Conservation (phyloP, 169 alveolate species). For the Plasmodium sp. region DNA sequence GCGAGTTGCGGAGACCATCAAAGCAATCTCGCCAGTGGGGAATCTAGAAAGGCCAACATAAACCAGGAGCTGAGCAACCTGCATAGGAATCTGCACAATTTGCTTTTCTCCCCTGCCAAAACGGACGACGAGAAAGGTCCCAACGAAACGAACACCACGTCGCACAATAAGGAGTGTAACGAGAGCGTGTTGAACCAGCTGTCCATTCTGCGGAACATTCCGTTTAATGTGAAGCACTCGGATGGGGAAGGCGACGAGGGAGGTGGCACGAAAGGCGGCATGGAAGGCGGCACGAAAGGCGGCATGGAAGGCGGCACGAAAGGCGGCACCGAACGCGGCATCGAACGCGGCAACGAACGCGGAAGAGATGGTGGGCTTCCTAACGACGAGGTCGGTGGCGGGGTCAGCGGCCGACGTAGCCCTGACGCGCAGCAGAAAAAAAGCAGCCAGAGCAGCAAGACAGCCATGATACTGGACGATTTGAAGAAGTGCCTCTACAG, state of each 20-base stretch:
- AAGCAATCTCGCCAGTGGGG: background rate
- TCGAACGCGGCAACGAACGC: background rate
- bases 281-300: background rate
- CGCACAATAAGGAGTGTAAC: background rate
- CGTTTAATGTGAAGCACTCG: constrained; percentile 11
- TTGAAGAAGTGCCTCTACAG: constrained; percentile 15
- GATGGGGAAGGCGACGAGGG: background rate
- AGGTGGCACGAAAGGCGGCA: background rate
- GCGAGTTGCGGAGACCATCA: background rate
- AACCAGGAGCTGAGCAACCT: constrained; percentile 8
- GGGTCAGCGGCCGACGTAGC: background rate
- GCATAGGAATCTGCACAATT: constrained; percentile 46
- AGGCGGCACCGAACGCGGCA: background rate
- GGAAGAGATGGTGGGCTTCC: background rate
- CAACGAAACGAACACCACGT: background rate
- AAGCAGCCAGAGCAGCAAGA: background rate
- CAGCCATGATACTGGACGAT: constrained; percentile 61
- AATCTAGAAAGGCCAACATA: background rate
- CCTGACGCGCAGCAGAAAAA: background rate
- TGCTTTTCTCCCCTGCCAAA: constrained; percentile 23
- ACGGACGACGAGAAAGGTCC: background rate
- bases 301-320: background rate
- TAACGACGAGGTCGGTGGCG: background rate
- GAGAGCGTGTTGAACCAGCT: constrained; percentile 20
- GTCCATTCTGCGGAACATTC: constrained; percentile 30